Evolutionary conservation across 176 grass and related monocot species (phyloP), one percentile per base, ranked within the genome.

Genomic region (Avena atlantica): DNA sequence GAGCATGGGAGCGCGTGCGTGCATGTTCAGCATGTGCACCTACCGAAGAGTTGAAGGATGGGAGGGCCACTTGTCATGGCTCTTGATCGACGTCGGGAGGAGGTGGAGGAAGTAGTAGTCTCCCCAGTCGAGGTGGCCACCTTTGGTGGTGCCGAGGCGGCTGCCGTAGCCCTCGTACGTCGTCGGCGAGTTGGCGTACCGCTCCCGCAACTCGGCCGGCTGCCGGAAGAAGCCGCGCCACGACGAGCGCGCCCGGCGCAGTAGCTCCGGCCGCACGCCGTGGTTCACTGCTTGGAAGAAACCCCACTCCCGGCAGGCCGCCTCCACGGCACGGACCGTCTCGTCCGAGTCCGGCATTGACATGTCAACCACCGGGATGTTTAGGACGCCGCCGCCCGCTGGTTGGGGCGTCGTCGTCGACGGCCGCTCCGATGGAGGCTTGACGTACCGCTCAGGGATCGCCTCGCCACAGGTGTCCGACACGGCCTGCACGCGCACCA

Each of bases 121-220:
- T 56, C 89, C 91, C 95, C 95, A 97, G 74, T 97, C 95, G 4
- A 97, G 92, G 77, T 58, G 67, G 0, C 84, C 95, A 3, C 88
- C 91, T 34, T 84, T 89, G 50, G 86, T 49, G 12, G 90, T 85
- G 21, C 95, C 95, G 40, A 97, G 90, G 19, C 95, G 89, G 87
- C 95, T 97, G 23, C 95, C 95, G 81, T 97, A 97, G 23, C 95
- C 95, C 89, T 97, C 95, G 74, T 95, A 97, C n/a, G 95, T 94
- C 19, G 84, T 81, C 60, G 95, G 95, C 8, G 89, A 93, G 87
- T 97, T 97, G 0, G 92, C 92, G 29, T 97, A 94, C 1, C 44
- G 86, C 81, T 92, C 88, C 80, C 93, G 93, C n/a, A 82, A 87
- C 68, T 90, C 95, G 36, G 84, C 81, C 3, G 92, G 92, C 65